Evolutionary conservation across 164 flowering plant genomes (phyloP), one percentile per base, ranked within the genome.

Genomic region (Piper longum): DNA sequence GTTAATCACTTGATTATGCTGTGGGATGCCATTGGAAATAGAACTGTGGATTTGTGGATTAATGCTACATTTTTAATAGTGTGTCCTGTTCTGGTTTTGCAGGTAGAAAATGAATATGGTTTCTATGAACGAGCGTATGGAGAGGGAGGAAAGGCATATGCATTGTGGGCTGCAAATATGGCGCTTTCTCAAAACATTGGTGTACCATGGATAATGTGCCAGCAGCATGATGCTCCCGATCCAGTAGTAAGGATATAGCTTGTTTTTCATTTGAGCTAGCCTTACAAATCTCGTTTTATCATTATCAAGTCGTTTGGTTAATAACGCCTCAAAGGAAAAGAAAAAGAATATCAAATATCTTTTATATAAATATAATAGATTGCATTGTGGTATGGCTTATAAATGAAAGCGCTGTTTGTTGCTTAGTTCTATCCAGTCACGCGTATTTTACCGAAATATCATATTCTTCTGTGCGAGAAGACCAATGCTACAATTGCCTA

Each of bases 151-250:
- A 90, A 85, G 73, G 71, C 75, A 70, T 95, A 95, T 81, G 86
- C 93, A 58, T 63, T 71, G 78, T 95, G 99, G 99, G 89, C 99
- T 67, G 97, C 97, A 42, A 66, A 70, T 36, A 95, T 95, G 96
- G 97, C 99, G 42, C 72, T 95, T 78, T 81, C 97, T 67, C 99
- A 88, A 71, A 72, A 95, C 72, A 91, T 75, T 16, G 96, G 97
- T 58, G 95, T 95, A 16, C 99, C 99, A 59, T 95, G 99, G 99
- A 88, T 95, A 51, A 95, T 95, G 99, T 95, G 99, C 74, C 87
- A 88, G 70, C 99, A 95, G 69, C 75, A 65, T 70, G 95, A 95
- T 81, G 86, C 93, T 77, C 99, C 99, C 60, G 87, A 83, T 67
- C 74, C 86, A 61, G 91, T 95, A 86, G 99, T 95, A 65, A 83